Conservation (phyloP, 2,329 filamentous ascomycete species). For the Capronia americana region DNA sequence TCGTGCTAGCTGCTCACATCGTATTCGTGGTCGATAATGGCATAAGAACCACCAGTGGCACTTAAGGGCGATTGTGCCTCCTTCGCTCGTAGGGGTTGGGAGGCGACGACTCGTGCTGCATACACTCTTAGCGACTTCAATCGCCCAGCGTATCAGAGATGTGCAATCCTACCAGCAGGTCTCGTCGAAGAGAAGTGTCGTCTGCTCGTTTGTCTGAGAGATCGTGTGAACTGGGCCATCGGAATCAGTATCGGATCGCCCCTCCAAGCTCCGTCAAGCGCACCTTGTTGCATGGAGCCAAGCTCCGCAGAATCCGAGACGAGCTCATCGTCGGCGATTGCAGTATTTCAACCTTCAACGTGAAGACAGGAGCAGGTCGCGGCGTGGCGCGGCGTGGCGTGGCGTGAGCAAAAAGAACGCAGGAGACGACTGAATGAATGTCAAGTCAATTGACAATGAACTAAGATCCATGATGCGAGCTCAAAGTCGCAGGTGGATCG, state of each 20-base stretch:
- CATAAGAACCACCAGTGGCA: slow-evolving; percentile 72
- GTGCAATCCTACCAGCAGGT: slow-evolving; percentile 68
- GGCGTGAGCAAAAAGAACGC: not conserved
- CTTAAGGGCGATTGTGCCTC: slow-evolving; percentile 87
- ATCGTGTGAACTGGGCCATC: slow-evolving; percentile 64
- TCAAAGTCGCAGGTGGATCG: not conserved
- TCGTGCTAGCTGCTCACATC: slow-evolving; percentile 39
- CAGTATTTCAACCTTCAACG: slow-evolving; percentile 14
- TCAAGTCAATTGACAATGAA: not conserved
- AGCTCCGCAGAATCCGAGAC: slow-evolving; percentile 54
- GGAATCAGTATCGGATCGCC: slow-evolving; percentile 34
- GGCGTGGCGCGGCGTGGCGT: not conserved
- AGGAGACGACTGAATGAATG: not conserved
- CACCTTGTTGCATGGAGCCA: slow-evolving; percentile 57
- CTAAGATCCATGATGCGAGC: not conserved
- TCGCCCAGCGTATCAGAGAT: not conserved
- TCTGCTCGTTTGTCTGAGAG: slow-evolving; percentile 65
- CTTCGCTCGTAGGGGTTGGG: slow-evolving; percentile 85
- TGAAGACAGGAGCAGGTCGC: not conserved
- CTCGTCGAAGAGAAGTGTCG: slow-evolving; percentile 88
- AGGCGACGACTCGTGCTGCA: slow-evolving; percentile 82
- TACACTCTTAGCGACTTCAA: slow-evolving; percentile 14
- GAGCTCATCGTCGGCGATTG: slow-evolving; percentile 54
- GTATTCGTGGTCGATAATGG: slow-evolving; percentile 76
- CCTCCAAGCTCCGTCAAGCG: slow-evolving; percentile 36